Evolutionary conservation across 2,329 filamentous ascomycete genomes (phyloP).

Genomic region (Fusarium brachygibbosum): DNA sequence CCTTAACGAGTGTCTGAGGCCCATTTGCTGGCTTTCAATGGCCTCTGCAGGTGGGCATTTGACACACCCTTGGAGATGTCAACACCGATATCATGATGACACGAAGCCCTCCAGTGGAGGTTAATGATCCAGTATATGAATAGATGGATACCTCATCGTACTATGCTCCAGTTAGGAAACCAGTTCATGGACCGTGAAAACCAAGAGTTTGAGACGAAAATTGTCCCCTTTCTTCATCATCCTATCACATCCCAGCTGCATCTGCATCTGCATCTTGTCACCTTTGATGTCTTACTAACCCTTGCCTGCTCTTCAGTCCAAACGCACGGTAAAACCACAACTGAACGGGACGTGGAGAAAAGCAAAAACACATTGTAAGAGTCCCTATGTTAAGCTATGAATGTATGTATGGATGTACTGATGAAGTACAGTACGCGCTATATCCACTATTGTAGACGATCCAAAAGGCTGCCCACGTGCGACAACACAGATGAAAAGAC

Average conservation of each 20-base stretch:
- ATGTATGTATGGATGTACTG: conserved; percentile 15
- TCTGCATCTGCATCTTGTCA: conserved; percentile 31
- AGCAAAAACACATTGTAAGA: conserved; percentile 7
- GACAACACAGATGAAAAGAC: conserved; percentile 23
- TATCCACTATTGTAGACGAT: conserved; percentile 22
- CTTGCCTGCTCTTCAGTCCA: not conserved
- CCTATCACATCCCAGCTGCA: conserved; percentile 1
- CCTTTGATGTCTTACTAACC: conserved; percentile 6
- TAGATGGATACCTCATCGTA: conserved; percentile 16
- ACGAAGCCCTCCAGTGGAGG: conserved; percentile 3
- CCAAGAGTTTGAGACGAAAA: conserved; percentile 9
- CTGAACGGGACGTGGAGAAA: not conserved
- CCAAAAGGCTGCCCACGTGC: conserved; percentile 32
- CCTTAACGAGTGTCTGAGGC: conserved; percentile 12
- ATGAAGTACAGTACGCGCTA: conserved; percentile 22
- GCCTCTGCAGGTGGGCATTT: conserved; percentile 3
- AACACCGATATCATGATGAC: conserved; percentile 7
- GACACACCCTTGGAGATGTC: conserved; percentile 15
- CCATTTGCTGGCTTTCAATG: conserved; percentile 2
- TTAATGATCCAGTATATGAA: conserved; percentile 1
- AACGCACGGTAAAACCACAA: conserved; percentile 6
- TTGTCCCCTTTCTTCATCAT: conserved; percentile 10
- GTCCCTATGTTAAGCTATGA: conserved; percentile 1
- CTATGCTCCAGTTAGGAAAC: conserved; percentile 4
- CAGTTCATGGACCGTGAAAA: conserved; percentile 6